phyloP scores from a whole-genome alignment of 2,329 filamentous ascomycete species.

The Ophiostoma australiae region DNA sequence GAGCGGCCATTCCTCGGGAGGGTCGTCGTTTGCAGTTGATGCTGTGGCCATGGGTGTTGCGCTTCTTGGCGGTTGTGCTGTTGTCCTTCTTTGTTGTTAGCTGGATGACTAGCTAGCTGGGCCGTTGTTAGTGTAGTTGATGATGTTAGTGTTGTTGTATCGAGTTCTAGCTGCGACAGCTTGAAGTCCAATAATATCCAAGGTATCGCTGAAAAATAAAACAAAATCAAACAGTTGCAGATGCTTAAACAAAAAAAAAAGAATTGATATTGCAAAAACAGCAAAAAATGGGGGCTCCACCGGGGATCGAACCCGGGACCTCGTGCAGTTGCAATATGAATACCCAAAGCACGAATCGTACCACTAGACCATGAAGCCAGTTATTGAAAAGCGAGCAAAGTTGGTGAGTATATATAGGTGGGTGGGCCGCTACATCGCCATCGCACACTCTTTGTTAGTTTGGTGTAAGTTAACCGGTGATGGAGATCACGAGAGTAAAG shows the following conservation, averaged over 20 bases:
- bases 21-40: not conserved
- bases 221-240: not conserved
- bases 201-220: not conserved
- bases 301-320: constrained; percentile 30
- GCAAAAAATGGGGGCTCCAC: constrained; percentile 27
- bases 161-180: no score
- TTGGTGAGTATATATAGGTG: constrained; percentile 9
- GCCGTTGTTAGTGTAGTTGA: not conserved
- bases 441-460: no score
- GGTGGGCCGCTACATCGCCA: not conserved
- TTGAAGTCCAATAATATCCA: no score
- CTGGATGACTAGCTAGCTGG: no score
- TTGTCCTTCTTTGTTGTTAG: not conserved
- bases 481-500: not conserved
- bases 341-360: constrained; percentile 30
- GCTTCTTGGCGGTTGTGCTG: not conserved
- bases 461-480: not conserved
- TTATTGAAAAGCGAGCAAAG: not conserved
- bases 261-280: not conserved
- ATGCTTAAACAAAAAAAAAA: not conserved
- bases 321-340: constrained; percentile 27
- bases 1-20: not conserved
- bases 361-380: constrained; percentile 28
- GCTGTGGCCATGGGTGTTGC: not conserved
- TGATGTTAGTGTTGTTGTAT: not conserved